Evolutionary conservation across 768 basidiomycete species (phyloP).

Genomic region (Plicaturopsis crispa): DNA sequence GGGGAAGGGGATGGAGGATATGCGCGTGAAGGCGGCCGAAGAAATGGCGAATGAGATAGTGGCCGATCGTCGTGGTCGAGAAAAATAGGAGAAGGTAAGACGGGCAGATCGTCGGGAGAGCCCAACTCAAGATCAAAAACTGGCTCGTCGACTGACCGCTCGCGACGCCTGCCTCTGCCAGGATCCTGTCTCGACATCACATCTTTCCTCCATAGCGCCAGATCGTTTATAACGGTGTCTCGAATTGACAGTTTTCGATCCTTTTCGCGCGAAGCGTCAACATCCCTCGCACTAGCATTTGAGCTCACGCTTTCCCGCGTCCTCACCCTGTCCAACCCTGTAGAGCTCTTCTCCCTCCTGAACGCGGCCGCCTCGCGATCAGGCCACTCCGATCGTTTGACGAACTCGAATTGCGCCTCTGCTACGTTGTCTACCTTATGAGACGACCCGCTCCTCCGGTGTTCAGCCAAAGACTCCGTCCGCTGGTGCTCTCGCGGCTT

Average conservation of each 20-base stretch:
- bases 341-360: slow-evolving; percentile 61
- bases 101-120: too few species aligned
- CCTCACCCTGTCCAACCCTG: slow-evolving; percentile 46
- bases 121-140: slow-evolving; percentile 22
- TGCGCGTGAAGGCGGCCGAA: slow-evolving; percentile 33
- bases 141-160: slow-evolving; percentile 39
- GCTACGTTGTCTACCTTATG: slow-evolving; percentile 33
- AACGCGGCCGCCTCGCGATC: slow-evolving; percentile 69
- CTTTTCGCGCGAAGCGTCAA: slow-evolving; percentile 14
- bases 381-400: slow-evolving; percentile 81
- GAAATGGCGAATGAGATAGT: slow-evolving; percentile 29
- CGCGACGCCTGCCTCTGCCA: slow-evolving; percentile 55
- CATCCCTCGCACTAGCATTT: slow-evolving; percentile 11
- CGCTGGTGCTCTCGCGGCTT: slow-evolving; percentile 19
- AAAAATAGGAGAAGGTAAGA: slow-evolving; percentile 13
- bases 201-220: slow-evolving; percentile 53
- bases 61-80: slow-evolving; percentile 18
- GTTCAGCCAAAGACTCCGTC: slow-evolving; percentile 19
- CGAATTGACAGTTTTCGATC: slow-evolving; percentile 31
- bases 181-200: slow-evolving; percentile 31
- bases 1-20: slow-evolving; percentile 52
- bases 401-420: slow-evolving; percentile 70
- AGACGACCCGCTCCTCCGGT: slow-evolving; percentile 9
- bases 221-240: slow-evolving; percentile 38
- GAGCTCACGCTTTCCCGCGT: slow-evolving; percentile 37